These are phyloP conservation scores for Parasitella parasitica DNA, from an alignment of 371 early-diverging fungal genomes.

Conservation along the genomic window DNA sequence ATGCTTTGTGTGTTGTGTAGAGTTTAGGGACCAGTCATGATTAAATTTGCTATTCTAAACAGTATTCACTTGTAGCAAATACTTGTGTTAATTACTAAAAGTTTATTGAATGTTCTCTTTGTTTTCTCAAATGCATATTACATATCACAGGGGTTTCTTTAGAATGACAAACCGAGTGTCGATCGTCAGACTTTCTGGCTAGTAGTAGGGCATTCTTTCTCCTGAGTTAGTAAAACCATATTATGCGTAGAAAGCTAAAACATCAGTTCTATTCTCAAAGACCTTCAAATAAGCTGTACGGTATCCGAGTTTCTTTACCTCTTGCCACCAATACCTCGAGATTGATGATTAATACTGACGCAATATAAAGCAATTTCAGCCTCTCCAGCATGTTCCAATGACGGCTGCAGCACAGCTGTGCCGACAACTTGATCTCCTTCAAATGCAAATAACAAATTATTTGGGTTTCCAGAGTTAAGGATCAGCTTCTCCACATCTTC, in stretches of 20 bases:
- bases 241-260: constrained; percentile 51
- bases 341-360: constrained; percentile 51
- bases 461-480: constrained; percentile 21
- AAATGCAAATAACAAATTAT: constrained; percentile 32
- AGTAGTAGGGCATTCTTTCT: constrained; percentile 42
- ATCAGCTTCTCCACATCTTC: constrained; percentile 29
- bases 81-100: too few relatives aligned
- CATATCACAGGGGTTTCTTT: neutral
- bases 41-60: too few relatives aligned
- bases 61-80: too few relatives aligned
- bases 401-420: constrained; percentile 37
- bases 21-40: too few relatives aligned
- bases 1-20: too few relatives aligned
- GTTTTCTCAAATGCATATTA: too few relatives aligned
- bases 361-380: constrained; percentile 50
- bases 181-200: constrained; percentile 29
- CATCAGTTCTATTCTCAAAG: constrained; percentile 46
- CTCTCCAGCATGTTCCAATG: constrained; percentile 2
- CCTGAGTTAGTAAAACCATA: constrained; percentile 56
- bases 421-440: constrained; percentile 33
- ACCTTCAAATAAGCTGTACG: constrained; percentile 46
- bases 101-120: too few relatives aligned
- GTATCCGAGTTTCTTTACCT: constrained; percentile 37
- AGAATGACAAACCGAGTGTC: neutral
- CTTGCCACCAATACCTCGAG: constrained; percentile 54